phyloP scores from a whole-genome alignment of 305 asterid species.

The Ruellia speciosa region DNA sequence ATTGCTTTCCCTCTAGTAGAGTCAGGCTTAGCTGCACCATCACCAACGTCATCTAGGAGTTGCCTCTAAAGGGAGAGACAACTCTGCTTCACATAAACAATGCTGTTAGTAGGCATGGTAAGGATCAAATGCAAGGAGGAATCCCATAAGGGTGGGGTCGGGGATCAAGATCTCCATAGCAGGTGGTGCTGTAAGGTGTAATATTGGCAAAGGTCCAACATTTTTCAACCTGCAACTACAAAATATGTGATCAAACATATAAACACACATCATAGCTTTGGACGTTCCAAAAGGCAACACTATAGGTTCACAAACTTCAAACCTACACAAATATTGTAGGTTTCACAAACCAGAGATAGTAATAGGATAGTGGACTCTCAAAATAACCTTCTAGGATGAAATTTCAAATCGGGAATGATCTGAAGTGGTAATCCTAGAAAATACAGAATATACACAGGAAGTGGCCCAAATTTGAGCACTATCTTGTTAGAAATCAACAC shows the following conservation, averaged over 20 bases:
- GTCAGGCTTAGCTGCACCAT: constrained; percentile 53
- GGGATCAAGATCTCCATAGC: constrained; percentile 61
- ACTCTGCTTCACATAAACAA: constrained; percentile 67
- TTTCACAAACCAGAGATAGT: too few relatives aligned
- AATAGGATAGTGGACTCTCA: too few relatives aligned
- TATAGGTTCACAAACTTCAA: too few relatives aligned
- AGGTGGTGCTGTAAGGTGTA: constrained; percentile 80
- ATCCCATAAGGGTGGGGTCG: constrained; percentile 72
- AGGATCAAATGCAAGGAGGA: constrained; percentile 67
- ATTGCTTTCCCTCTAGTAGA: constrained; percentile 48
- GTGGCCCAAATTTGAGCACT: too few relatives aligned
- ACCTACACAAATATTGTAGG: too few relatives aligned
- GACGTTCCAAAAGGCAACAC: too few relatives aligned
- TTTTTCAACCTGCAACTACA: constrained; percentile 14
- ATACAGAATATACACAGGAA: too few relatives aligned
- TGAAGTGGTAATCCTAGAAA: too few relatives aligned
- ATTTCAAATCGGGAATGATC: too few relatives aligned
- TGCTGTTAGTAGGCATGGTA: constrained; percentile 92
- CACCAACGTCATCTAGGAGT: constrained; percentile 32
- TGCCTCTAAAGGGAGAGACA: constrained; percentile 38
- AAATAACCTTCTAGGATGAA: too few relatives aligned
- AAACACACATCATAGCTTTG: too few relatives aligned
- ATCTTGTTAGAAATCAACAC: too few relatives aligned
- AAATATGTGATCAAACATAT: neutral
- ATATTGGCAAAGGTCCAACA: constrained; percentile 56